A percentile compares a stretch with the other conserved stretches of the same genome.
phyloP scores from a whole-genome alignment of 73 alveolate species.

The Paramecium pentaurelia region DNA sequence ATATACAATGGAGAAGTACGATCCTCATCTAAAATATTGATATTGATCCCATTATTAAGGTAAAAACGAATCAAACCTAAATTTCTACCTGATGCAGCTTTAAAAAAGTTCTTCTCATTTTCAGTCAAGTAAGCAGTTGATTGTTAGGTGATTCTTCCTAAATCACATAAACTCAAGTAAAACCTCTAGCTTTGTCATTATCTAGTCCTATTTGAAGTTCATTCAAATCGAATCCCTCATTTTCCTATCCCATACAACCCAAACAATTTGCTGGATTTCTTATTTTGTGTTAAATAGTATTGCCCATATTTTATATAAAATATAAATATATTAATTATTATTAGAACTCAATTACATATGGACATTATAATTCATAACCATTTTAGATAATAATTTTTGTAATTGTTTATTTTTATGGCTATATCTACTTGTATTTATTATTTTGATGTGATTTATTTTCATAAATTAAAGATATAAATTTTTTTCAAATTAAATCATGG shows the following conservation, averaged over 20 bases:
- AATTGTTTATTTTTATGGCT: background rate
- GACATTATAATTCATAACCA: background rate
- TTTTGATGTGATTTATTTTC: background rate
- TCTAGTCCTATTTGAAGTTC: slow-evolving; percentile 31
- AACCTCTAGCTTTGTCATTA: slow-evolving; percentile 31
- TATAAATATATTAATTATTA: background rate
- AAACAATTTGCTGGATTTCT: slow-evolving; percentile 34
- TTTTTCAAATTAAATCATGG: slow-evolving; percentile 67
- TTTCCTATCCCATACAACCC: slow-evolving; percentile 49
- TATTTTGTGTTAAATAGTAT: background rate
- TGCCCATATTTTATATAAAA: slow-evolving; percentile 4
- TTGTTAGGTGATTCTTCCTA: slow-evolving; percentile 69
- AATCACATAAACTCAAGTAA: background rate
- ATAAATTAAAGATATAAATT: slow-evolving; percentile 16
- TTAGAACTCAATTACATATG: background rate
- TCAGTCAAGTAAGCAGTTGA: slow-evolving; percentile 72
- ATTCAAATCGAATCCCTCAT: slow-evolving; percentile 42
- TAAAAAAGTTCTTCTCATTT: slow-evolving; percentile 70
- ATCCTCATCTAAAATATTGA: slow-evolving; percentile 80
- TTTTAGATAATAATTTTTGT: background rate
- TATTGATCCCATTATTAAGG: slow-evolving; percentile 73
- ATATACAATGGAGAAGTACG: slow-evolving; percentile 71
- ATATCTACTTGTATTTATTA: background rate
- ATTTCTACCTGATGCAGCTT: slow-evolving; percentile 69
- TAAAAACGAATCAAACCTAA: slow-evolving; percentile 72